phyloP scores from a whole-genome alignment of 352 stramenopile genomes.

The Phytophthora pini region DNA sequence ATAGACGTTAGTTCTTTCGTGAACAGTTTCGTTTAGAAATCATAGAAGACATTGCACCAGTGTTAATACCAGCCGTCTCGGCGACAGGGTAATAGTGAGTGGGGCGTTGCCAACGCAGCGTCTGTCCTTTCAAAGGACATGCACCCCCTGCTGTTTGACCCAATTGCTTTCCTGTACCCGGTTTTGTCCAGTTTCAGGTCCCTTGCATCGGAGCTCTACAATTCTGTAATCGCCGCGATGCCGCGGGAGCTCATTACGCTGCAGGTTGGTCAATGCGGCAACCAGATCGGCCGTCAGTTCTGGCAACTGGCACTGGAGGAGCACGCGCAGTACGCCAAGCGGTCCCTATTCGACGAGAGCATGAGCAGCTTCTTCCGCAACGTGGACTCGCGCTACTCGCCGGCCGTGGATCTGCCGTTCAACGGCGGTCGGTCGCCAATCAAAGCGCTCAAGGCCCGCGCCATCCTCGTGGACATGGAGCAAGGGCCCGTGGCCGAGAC shows the following conservation, averaged over 20 bases:
- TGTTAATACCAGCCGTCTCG: too few relatives aligned
- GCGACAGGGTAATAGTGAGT: too few relatives aligned
- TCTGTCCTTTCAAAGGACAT: background rate
- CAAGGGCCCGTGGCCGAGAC: conserved; percentile 90
- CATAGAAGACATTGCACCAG: too few relatives aligned
- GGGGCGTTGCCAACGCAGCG: too few relatives aligned
- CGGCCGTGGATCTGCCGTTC: conserved; percentile 62
- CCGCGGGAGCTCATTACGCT: conserved; percentile 89
- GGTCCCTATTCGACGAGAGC: conserved; percentile 84
- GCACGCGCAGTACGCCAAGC: conserved; percentile 77
- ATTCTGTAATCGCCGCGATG: conserved; percentile 40
- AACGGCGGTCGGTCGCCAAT: conserved; percentile 46
- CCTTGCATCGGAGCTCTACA: too few relatives aligned
- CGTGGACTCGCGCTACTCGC: conserved; percentile 72
- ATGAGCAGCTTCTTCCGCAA: conserved; percentile 95
- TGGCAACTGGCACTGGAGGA: conserved; percentile 92
- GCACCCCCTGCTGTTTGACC: background rate
- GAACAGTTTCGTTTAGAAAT: too few relatives aligned
- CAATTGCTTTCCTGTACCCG: background rate
- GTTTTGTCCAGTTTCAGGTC: conserved; percentile 3
- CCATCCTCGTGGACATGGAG: conserved; percentile 95
- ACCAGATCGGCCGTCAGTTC: conserved; percentile 94
- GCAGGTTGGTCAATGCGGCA: conserved; percentile 95
- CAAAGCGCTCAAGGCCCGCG: conserved; percentile 75
- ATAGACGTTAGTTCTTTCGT: too few relatives aligned